Percentiles rank a stretch among this genome's conserved stretches.
Conservation (phyloP, 371 early-diverging fungal genomes). For the Actinomucor elegans region DNA sequence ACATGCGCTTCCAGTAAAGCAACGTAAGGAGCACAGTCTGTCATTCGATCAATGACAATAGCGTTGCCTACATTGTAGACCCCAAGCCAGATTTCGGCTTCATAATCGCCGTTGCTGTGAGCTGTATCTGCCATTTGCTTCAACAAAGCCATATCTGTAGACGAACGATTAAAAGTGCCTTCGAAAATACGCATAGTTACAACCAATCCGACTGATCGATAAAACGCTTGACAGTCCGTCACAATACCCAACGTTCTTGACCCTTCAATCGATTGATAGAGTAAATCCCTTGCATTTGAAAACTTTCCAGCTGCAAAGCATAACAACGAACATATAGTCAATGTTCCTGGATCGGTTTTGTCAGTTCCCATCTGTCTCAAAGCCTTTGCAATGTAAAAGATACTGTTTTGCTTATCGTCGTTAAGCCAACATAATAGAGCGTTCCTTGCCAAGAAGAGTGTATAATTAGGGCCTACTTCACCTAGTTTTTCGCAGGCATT, state of each 20-base stretch:
- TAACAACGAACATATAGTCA: conserved; percentile 45
- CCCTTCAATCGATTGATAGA: conserved; percentile 45
- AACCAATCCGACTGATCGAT: conserved; percentile 49
- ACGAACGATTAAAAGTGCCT: conserved; percentile 42
- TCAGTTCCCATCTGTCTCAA: conserved; percentile 26
- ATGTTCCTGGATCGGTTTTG: conserved; percentile 35
- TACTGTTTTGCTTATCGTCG: conserved; percentile 43
- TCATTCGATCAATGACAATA: conserved; percentile 33
- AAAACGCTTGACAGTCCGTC: conserved; percentile 53
- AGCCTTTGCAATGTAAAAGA: conserved; percentile 48
- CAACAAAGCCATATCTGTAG: conserved; percentile 42
- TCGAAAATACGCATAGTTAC: conserved; percentile 58
- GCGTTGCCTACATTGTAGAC: conserved; percentile 43
- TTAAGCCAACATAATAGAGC: conserved; percentile 51
- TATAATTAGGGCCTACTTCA: conserved; percentile 36
- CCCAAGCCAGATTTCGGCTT: conserved; percentile 47
- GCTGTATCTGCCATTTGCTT: conserved; percentile 51
- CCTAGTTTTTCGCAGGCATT: conserved; percentile 48
- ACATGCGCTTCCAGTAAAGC: conserved; percentile 35
- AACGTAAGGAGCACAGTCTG: conserved; percentile 38
- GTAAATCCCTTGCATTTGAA: conserved; percentile 38
- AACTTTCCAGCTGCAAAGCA: conserved; percentile 55
- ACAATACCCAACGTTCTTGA: conserved; percentile 53
- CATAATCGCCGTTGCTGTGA: conserved; percentile 43
- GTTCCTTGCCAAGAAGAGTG: conserved; percentile 46